Evolutionary conservation across 495 filamentous ascomycete genomes (phyloP).

Genomic region (Clohesyomyces aquaticus): DNA sequence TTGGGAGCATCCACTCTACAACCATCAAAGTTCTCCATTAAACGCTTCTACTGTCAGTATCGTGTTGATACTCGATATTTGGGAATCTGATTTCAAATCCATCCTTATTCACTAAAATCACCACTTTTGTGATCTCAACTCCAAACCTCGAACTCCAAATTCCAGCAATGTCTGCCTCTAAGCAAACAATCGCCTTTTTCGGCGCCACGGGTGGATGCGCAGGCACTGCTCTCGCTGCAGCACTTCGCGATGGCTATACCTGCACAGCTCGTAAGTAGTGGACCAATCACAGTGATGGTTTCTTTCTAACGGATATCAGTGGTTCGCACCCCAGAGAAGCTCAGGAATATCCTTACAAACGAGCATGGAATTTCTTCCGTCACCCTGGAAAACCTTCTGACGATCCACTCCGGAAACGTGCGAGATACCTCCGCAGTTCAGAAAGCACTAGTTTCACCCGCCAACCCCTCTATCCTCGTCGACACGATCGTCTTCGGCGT

Average conservation of each 20-base stretch:
- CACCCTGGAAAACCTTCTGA: conserved; percentile 41
- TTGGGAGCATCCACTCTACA: no score
- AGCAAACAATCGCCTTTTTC: conserved; percentile 57
- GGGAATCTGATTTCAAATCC: no score
- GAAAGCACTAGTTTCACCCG: conserved; percentile 27
- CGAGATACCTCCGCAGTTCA: conserved; percentile 40
- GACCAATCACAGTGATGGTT: no score
- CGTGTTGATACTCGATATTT: no score
- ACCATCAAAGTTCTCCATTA: not conserved
- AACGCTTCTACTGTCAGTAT: not conserved
- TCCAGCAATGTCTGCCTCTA: conserved; percentile 23
- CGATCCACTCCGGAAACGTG: conserved; percentile 44
- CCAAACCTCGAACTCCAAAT: conserved; percentile 19
- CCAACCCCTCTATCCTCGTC: conserved; percentile 26
- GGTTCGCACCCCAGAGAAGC: conserved; percentile 66
- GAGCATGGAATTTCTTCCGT: conserved; percentile 36
- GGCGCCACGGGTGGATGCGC: conserved; percentile 60
- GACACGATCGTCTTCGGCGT: conserved; percentile 46
- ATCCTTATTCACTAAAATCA: no score
- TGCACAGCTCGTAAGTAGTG: conserved; percentile 41
- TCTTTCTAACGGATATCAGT: conserved; percentile 36
- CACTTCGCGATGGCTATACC: conserved; percentile 38
- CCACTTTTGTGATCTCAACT: no score
- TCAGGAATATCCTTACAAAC: conserved; percentile 51
- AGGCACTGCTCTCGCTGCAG: conserved; percentile 48